Conservation (phyloP, 441 rosid genomes). For the Eruca vesicaria region DNA sequence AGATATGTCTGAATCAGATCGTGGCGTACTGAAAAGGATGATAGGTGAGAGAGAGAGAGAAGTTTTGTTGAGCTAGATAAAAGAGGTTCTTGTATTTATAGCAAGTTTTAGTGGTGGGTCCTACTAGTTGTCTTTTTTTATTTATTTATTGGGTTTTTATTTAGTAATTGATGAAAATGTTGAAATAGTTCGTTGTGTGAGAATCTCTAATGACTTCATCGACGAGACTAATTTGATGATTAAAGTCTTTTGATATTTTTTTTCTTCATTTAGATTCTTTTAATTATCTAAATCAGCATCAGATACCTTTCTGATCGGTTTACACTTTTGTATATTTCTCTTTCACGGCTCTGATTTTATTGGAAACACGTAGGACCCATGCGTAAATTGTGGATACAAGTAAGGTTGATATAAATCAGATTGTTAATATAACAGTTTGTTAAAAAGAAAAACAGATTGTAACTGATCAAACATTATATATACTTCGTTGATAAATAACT, state of each 20-base stretch:
- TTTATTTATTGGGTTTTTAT: not conserved
- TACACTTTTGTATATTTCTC: conserved; percentile 18
- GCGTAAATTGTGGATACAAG: conserved; percentile 1
- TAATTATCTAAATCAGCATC: conserved; percentile 11
- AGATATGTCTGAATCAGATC: conserved; percentile 31
- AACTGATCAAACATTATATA: not conserved
- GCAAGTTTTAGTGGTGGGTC: conserved; percentile 31
- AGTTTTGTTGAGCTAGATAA: conserved; percentile 9
- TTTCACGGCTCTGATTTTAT: conserved; percentile 29
- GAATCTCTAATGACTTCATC: conserved; percentile 37
- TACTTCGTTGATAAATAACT: not conserved
- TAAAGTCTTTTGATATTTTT: conserved; percentile 8
- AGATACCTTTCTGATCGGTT: conserved; percentile 38
- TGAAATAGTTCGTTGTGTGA: conserved; percentile 18
- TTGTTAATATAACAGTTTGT: no score
- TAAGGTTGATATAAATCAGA: not conserved
- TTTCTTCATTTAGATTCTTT: conserved; percentile 13
- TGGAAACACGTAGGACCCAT: conserved; percentile 26
- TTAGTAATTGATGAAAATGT: not conserved
- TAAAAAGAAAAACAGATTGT: no score
- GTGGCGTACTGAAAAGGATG: conserved; percentile 29
- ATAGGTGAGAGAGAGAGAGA: conserved; percentile 22
- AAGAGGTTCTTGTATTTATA: conserved; percentile 29
- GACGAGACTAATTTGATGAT: conserved; percentile 31
- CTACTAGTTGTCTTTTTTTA: conserved; percentile 16